Base-by-base conservation (phyloP, 306 rosid genomes). In the Cicer judaicum region DNA sequence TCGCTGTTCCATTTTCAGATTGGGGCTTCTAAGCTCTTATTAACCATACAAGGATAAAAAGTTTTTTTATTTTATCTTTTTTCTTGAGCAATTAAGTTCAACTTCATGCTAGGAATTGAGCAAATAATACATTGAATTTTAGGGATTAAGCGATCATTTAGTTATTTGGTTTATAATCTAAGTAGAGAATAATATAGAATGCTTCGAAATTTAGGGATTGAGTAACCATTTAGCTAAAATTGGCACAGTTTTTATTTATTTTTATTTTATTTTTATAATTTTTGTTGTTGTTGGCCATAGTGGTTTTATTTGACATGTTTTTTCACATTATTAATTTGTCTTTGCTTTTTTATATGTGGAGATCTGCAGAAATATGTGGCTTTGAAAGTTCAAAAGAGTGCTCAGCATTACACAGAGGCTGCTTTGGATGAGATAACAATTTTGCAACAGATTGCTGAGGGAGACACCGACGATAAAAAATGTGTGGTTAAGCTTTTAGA, bases 401-500 rank as follows among this genome's bases (percentile, higher is more conserved):
- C 98, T 48, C 96, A 92, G 74, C 98, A 93, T 88, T 93, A 93
- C 80, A 89, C 98, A 0, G 98, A 93, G 81, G 98, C 98, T 0
- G 98, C 98, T 1, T 80, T 91, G 96, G 98, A 93, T 21, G 98
- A 93, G 87, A 91, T 93, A 79, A 88, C 92, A 9, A 93, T 93
- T 73, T 83, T 93, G 87, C 88, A 91, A 80, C 98, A 93, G 87
- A 83, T 89, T 73, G 97, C 96, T 6, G 97, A 91, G 71, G 97
- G 97, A 70, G 97, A 93, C 80, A 80, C 85, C 0, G 90, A 82
- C 10, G 97, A 91, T 86, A 85, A 84, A 49, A 93, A 89, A 38
- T 93, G 97, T 62, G 98, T 91, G 55, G 97, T 93, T 84, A 93
- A 93, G 88, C 97, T 93, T 71, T 83, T 91, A 87, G 98, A 93